These are phyloP conservation scores for Amphirosellinia nigrospora DNA, from an alignment of 495 filamentous ascomycete species.

Conservation along the genomic window DNA sequence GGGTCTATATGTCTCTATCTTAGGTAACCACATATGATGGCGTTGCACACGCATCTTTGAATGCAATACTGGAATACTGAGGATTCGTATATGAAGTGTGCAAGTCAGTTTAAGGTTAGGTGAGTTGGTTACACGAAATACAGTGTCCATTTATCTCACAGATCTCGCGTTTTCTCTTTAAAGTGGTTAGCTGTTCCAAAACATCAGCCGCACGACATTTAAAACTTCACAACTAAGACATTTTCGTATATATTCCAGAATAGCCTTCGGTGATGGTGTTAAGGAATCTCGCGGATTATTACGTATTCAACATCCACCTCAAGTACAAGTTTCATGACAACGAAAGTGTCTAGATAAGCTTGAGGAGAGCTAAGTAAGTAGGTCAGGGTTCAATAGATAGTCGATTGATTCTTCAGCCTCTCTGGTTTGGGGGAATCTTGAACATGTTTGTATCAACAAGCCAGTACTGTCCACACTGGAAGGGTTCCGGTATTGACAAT, in stretches of 20 bases:
- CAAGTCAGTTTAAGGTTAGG: not conserved
- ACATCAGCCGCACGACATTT: not conserved
- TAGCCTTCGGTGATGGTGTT: not conserved
- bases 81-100: not conserved
- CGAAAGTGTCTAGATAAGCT: not conserved
- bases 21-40: not conserved
- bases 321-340: not conserved
- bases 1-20: not conserved
- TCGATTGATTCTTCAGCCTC: not conserved
- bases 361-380: not conserved
- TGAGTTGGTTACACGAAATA: not conserved
- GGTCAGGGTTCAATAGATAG: not conserved
- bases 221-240: not conserved
- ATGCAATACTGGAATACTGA: not conserved
- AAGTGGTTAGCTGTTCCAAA: not conserved
- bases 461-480: too few species aligned
- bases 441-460: not conserved
- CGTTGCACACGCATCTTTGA: not conserved
- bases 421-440: not conserved
- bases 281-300: not conserved
- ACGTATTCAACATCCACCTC: not conserved
- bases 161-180: not conserved
- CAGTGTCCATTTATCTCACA: not conserved
- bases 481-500: not conserved
- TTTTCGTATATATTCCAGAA: not conserved